These are phyloP conservation scores for Lentithecium fluviatile DNA, from an alignment of 495 filamentous ascomycete species.

Conservation along the genomic window DNA sequence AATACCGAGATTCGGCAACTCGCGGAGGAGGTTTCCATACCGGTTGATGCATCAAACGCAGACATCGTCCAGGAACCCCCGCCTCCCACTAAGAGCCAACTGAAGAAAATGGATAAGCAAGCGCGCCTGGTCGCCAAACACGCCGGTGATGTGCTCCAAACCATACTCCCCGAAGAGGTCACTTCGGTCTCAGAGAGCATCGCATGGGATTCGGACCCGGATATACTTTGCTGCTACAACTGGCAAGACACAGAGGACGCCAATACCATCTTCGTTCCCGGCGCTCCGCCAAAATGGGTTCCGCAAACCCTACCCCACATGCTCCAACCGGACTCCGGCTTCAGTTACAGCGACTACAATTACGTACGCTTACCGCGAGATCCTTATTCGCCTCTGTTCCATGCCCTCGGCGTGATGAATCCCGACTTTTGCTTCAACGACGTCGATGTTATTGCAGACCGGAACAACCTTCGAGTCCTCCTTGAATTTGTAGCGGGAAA, in stretches of 20 bases:
- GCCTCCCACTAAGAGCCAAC: neutral
- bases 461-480: constrained; percentile 1
- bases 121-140: neutral
- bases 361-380: neutral
- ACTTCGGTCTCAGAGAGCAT: neutral
- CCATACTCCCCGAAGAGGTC: neutral
- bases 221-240: constrained; percentile 8
- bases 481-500: constrained; percentile 1
- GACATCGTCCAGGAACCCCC: too few species aligned
- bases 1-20: too few species aligned
- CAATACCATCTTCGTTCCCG: constrained; percentile 6
- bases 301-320: neutral
- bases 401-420: constrained; percentile 4
- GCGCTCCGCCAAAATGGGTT: neutral
- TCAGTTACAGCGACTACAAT: neutral
- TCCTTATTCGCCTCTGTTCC: constrained; percentile 5
- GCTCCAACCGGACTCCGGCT: neutral
- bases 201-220: neutral
- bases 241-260: constrained; percentile 1
- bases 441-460: constrained; percentile 4
- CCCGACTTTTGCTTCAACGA: constrained; percentile 1
- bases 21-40: too few species aligned
- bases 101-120: neutral
- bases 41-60: too few species aligned
- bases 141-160: neutral